Evolutionary conservation across 2,329 filamentous ascomycete genomes (phyloP).

Genomic region (Raffaelea ambrosiae): DNA sequence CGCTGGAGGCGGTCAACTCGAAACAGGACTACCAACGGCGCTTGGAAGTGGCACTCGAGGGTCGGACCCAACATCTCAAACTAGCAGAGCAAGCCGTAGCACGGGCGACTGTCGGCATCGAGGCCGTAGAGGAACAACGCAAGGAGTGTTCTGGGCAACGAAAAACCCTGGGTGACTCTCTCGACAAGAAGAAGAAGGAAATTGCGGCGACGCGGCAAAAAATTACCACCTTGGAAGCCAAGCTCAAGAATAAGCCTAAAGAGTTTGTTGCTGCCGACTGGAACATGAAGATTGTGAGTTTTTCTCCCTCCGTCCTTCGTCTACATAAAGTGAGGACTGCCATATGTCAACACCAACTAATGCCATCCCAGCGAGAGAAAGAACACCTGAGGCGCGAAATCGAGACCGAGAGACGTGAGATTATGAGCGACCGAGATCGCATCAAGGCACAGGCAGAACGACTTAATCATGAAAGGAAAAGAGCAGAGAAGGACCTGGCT

Average conservation of each 20-base stretch:
- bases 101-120: constrained; percentile 30
- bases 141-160: constrained; percentile 40
- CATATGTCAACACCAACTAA: too few species aligned
- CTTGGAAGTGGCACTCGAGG: constrained; percentile 46
- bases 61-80: constrained; percentile 45
- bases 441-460: constrained; percentile 4
- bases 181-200: constrained; percentile 43
- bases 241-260: constrained; percentile 51
- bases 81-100: constrained; percentile 44
- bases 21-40: constrained; percentile 60
- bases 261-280: constrained; percentile 62
- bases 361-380: constrained; percentile 44
- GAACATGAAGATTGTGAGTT: constrained; percentile 63
- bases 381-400: constrained; percentile 48
- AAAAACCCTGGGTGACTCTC: constrained; percentile 42
- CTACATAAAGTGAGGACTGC: too few species aligned
- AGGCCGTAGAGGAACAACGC: constrained; percentile 27
- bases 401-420: constrained; percentile 29
- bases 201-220: constrained; percentile 39
- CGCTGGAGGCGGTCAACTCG: constrained; percentile 56
- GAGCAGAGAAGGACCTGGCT: constrained; percentile 27
- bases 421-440: constrained; percentile 15
- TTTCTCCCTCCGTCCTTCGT: too few species aligned
- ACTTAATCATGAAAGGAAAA: constrained; percentile 9
- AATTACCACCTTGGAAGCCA: constrained; percentile 56